Evolutionary conservation across 1,139 yeast species (phyloP).

Genomic region (Schwanniomyces etchellsii): DNA sequence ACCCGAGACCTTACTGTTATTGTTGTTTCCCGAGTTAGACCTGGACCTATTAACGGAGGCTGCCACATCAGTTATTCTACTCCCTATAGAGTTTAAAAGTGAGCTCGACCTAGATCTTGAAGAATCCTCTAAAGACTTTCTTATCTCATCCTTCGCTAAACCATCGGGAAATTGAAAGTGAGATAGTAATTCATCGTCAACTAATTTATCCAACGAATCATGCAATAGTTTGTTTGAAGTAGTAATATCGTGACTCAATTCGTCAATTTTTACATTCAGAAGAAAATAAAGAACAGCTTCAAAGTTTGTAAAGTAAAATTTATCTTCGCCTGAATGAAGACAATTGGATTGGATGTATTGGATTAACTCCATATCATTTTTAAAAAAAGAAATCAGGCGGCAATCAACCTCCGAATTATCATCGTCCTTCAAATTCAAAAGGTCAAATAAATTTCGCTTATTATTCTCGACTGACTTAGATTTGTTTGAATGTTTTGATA

Average conservation of each 20-base stretch:
- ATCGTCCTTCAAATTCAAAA: slow-evolving; percentile 24
- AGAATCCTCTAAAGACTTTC: slow-evolving; percentile 12
- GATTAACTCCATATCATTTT: slow-evolving; percentile 26
- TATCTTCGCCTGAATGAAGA: slow-evolving; percentile 35
- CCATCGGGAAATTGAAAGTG: slow-evolving; percentile 30
- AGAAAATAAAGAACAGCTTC: slow-evolving; percentile 38
- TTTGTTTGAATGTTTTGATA: neutral
- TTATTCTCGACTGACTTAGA: neutral
- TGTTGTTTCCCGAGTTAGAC: slow-evolving; percentile 25
- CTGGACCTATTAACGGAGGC: slow-evolving; percentile 19
- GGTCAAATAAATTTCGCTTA: slow-evolving; percentile 19
- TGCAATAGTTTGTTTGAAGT: slow-evolving; percentile 14
- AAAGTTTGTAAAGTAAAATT: slow-evolving; percentile 37
- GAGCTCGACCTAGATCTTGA: slow-evolving; percentile 35
- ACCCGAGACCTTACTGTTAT: slow-evolving; percentile 12
- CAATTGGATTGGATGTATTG: slow-evolving; percentile 21
- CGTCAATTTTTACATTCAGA: slow-evolving; percentile 31
- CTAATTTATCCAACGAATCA: slow-evolving; percentile 18
- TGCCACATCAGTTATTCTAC: slow-evolving; percentile 20
- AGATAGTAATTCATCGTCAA: slow-evolving; percentile 26
- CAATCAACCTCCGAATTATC: slow-evolving; percentile 4
- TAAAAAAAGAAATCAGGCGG: slow-evolving; percentile 14
- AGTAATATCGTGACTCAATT: slow-evolving; percentile 14
- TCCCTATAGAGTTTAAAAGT: slow-evolving; percentile 30
- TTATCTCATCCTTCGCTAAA: slow-evolving; percentile 15